Evolutionary conservation across 345 rosid genomes (phyloP).

Genomic region (Chamaenerion angustifolium): DNA sequence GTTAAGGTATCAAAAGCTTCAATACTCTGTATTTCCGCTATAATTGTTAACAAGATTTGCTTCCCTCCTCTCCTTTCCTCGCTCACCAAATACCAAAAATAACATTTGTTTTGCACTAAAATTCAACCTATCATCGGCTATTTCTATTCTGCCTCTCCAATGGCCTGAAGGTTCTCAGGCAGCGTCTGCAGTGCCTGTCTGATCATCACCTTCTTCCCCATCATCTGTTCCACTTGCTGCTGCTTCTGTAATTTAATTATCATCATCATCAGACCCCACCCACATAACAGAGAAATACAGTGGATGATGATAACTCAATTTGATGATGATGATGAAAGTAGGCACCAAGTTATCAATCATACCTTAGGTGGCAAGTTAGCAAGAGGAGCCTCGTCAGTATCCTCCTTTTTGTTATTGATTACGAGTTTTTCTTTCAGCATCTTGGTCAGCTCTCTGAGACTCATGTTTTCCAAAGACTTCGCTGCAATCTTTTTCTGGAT

Average conservation of each 20-base stretch:
- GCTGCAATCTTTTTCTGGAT: constrained; percentile 2
- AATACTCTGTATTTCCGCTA: no score
- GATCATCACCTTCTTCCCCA: not conserved
- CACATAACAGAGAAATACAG: not conserved
- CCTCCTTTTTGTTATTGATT: not conserved
- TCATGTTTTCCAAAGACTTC: constrained; percentile 4
- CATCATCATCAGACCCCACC: not conserved
- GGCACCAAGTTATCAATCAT: no score
- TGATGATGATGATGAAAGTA: not conserved
- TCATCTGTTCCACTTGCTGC: not conserved
- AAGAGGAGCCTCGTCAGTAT: not conserved
- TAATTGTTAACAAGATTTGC: no score
- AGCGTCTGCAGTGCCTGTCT: constrained; percentile 6
- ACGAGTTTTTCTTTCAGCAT: constrained; percentile 10
- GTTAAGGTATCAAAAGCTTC: no score
- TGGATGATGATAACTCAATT: no score
- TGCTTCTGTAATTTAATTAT: not conserved
- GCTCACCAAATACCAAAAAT: no score
- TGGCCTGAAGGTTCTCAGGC: not conserved
- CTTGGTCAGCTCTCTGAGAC: constrained; percentile 12
- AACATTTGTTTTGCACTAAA: no score
- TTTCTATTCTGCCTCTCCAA: not conserved
- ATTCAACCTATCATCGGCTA: not conserved
- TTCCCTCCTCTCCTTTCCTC: no score
- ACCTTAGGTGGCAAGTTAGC: no score